These are phyloP conservation scores for Aspergillus leporis DNA, from an alignment of 495 filamentous ascomycete species.

Conservation along the genomic window DNA sequence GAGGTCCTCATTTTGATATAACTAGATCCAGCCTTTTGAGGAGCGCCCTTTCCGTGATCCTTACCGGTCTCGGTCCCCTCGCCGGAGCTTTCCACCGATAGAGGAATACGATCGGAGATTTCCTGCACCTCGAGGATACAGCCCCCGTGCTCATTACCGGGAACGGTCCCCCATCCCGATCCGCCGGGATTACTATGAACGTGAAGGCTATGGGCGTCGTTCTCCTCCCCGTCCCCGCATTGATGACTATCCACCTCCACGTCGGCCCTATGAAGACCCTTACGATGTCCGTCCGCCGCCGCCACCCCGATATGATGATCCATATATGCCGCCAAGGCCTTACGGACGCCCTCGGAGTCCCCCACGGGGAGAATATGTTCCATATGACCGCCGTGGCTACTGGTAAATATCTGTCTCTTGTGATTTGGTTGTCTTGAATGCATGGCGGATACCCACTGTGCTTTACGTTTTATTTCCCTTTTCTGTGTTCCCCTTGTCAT, in stretches of 20 bases:
- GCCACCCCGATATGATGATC: conserved; percentile 49
- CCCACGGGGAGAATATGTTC: conserved; percentile 42
- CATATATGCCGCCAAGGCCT: conserved; percentile 43
- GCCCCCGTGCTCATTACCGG: conserved; percentile 82
- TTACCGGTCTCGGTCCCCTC: conserved; percentile 74
- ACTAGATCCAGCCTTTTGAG: conserved; percentile 59
- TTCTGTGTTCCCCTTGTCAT: conserved; percentile 9
- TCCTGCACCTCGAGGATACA: conserved; percentile 75
- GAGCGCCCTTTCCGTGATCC: conserved; percentile 68
- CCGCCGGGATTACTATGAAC: conserved; percentile 82
- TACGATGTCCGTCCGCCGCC: conserved; percentile 48
- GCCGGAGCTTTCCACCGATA: conserved; percentile 64
- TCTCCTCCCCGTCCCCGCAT: conserved; percentile 69
- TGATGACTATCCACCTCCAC: conserved; percentile 70
- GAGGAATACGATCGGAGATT: conserved; percentile 79
- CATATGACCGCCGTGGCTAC: conserved; percentile 49
- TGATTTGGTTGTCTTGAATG: conserved; percentile 16
- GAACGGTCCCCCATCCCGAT: conserved; percentile 73
- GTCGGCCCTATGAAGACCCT: conserved; percentile 54
- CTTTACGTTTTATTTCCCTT: conserved; percentile 9
- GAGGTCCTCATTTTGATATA: conserved; percentile 31
- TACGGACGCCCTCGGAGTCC: conserved; percentile 48
- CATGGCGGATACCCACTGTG: conserved; percentile 31
- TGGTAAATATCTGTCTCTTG: conserved; percentile 35
- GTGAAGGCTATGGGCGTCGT: conserved; percentile 67